phyloP scores from a whole-genome alignment of 257 asterid genomes.

The Rehmannia glutinosa region DNA sequence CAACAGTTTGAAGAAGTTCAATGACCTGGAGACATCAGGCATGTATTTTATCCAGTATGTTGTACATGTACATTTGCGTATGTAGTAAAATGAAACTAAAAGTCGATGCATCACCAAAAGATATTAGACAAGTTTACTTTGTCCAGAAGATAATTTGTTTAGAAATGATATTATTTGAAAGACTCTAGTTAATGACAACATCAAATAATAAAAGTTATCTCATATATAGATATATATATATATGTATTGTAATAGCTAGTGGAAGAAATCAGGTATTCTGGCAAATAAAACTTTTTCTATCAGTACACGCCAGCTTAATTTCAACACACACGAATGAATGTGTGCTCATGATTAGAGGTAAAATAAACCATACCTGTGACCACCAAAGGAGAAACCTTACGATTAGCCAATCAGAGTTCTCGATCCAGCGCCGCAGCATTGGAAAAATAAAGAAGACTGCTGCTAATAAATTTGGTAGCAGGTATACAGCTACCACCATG shows the following conservation, averaged over 20 bases:
- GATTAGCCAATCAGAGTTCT: conserved; percentile 75
- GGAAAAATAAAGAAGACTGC: conserved; percentile 64
- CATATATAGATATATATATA: too few species aligned
- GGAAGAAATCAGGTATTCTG: conserved; percentile 2
- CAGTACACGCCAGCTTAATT: background rate
- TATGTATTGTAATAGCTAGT: background rate
- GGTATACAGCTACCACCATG: conserved; percentile 56
- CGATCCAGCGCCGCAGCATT: conserved; percentile 83
- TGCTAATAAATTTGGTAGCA: conserved; percentile 65
- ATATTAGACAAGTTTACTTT: background rate
- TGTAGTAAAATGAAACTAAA: background rate
- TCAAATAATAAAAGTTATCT: background rate
- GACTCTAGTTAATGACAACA: background rate
- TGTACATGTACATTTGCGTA: background rate
- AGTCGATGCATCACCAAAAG: background rate
- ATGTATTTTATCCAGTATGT: background rate
- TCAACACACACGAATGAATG: background rate
- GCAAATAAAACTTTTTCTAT: background rate
- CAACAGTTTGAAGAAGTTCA: background rate
- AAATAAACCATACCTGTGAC: conserved; percentile 57
- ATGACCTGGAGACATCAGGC: background rate
- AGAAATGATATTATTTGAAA: background rate
- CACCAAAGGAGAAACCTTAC: conserved; percentile 79
- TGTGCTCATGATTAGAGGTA: conserved; percentile 1
- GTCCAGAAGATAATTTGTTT: background rate